phyloP scores from a whole-genome alignment of 345 rosid species.

The Acer yangbiense region DNA sequence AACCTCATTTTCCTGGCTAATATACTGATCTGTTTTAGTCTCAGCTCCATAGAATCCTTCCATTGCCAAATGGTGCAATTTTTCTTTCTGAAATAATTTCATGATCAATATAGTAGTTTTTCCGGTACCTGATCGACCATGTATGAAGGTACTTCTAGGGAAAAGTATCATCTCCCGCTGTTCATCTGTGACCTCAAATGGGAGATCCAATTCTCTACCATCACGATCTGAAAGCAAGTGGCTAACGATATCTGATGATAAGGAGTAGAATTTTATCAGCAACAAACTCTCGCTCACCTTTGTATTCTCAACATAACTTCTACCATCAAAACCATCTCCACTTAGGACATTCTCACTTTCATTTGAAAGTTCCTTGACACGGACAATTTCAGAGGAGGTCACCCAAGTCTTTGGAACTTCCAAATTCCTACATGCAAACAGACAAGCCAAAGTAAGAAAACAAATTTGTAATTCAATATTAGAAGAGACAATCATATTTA shows the following conservation, averaged over 20 bases:
- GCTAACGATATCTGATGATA: conserved; percentile 35
- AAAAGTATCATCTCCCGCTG: conserved; percentile 38
- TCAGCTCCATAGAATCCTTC: conserved; percentile 20
- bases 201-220: conserved; percentile 44
- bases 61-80: conserved; percentile 26
- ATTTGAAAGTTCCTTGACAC: neutral
- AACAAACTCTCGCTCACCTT: conserved; percentile 40
- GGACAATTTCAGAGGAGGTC: neutral
- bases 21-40: neutral
- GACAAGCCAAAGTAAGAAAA: neutral
- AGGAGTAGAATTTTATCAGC: conserved; percentile 52
- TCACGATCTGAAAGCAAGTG: conserved; percentile 43
- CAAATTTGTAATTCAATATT: neutral
- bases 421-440: conserved; percentile 27
- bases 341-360: neutral
- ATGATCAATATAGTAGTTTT: conserved; percentile 51
- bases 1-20: neutral
- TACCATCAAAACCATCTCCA: conserved; percentile 14
- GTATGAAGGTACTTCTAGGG: conserved; percentile 41
- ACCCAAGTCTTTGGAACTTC: neutral
- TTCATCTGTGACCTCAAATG: conserved; percentile 53
- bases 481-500: too few species aligned
- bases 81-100: conserved; percentile 46
- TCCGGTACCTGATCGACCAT: conserved; percentile 61
- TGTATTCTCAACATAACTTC: conserved; percentile 13